Base-by-base conservation (phyloP, 805 yeast species). In the Lachancea quebecensis region DNA sequence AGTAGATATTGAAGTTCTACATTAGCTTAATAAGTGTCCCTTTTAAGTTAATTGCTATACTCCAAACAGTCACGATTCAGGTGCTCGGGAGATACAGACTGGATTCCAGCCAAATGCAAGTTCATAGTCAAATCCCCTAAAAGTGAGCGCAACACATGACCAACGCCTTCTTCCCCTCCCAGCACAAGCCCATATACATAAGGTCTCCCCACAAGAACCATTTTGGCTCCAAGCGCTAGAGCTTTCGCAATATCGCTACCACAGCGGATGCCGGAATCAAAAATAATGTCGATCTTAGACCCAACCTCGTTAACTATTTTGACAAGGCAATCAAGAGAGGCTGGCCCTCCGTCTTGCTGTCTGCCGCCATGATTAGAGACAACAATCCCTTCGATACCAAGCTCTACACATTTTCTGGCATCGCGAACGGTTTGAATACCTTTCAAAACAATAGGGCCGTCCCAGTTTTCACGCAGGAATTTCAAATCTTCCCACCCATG, bases 291-390 rank as follows among this genome's bases (percentile, higher is more conserved):
- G 16, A 42, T 37, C 21, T 42, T 25, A 28, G 25, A 32, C 16
- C 52, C 50, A 11, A 49, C 50, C 14, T 49, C 52, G 16, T 49
- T 40, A 14, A 40, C 44, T 16, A 49, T 49, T n/a, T 38, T 42
- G 2, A 31, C 46, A 12, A 42, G 38, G 17, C 46, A 37, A 14
- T 42, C 46, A 3, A 42, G 21, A 15, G 52, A 49, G 0, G 52
- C 50, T 10, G 52, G 46, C n/a, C 52, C 52, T 9, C 52, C 52
- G 36, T 49, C 52, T 25, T 49, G 52, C 14, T 48, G 46, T 14
- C 46, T 37, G 4, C 46, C 46, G 12, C 46, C 46, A 16, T 42
- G 46, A 17, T 42, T 42, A 7, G 46, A 42, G 11, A 42, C 46
- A n/a, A 42, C 41, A 25, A 42, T 42, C 4, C 46, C 46, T 10